These are phyloP conservation scores for Balakata baccata DNA, from an alignment of 345 rosid genomes.

Conservation along the genomic window DNA sequence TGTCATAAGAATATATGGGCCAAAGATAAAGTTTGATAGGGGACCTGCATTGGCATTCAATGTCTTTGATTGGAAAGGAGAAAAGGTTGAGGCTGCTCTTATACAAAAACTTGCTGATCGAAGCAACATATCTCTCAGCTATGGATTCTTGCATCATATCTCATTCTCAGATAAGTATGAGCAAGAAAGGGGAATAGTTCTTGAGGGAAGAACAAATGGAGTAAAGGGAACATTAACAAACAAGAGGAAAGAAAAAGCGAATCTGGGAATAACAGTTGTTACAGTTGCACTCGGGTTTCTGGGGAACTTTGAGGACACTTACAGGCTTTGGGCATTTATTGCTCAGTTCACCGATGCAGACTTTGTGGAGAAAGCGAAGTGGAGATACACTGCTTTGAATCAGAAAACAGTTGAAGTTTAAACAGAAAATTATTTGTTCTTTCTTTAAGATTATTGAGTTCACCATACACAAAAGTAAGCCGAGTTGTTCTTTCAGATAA, in stretches of 20 bases:
- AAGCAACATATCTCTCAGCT: constrained; percentile 65
- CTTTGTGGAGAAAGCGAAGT: constrained; percentile 77
- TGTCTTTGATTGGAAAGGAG: constrained; percentile 77
- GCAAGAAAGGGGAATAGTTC: constrained; percentile 45
- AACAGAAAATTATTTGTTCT: constrained; percentile 11
- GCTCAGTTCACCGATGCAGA: constrained; percentile 88
- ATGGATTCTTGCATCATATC: constrained; percentile 60
- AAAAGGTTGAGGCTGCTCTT: constrained; percentile 67
- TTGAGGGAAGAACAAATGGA: constrained; percentile 42
- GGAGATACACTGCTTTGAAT: constrained; percentile 67
- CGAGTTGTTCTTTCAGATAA: constrained; percentile 1
- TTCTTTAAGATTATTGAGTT: constrained; percentile 5
- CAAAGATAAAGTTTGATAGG: constrained; percentile 71
- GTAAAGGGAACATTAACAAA: constrained; percentile 19
- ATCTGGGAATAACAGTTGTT: constrained; percentile 55
- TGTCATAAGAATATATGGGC: constrained; percentile 76
- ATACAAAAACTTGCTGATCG: constrained; percentile 89
- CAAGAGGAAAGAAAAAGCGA: constrained; percentile 40
- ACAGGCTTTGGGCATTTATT: constrained; percentile 80
- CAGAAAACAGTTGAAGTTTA: constrained; percentile 60
- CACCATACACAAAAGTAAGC: not conserved
- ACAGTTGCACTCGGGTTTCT: constrained; percentile 78
- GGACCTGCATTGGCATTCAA: constrained; percentile 89
- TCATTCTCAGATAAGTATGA: constrained; percentile 58
- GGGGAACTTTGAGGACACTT: constrained; percentile 70